Conservation (phyloP, 2,329 filamentous ascomycete species). For the Fusarium neocosmosporiellum region DNA sequence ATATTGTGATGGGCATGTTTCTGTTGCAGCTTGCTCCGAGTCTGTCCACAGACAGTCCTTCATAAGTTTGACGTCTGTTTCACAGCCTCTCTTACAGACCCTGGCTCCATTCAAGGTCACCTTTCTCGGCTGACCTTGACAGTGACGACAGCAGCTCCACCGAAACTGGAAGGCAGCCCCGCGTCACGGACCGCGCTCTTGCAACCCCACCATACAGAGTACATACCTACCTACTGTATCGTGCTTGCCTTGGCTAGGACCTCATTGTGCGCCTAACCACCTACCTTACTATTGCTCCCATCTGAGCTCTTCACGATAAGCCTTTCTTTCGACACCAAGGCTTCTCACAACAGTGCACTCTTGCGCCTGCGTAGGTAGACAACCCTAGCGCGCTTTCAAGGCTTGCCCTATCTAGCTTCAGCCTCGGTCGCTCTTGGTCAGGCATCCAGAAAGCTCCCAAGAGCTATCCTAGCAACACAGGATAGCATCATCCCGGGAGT, state of each 20-base stretch:
- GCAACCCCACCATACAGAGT: constrained; percentile 31
- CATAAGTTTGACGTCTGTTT: constrained; percentile 15
- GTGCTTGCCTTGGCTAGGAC: constrained; percentile 3
- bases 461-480: constrained; percentile 18
- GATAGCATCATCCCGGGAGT: constrained; percentile 32
- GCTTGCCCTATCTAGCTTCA: not conserved
- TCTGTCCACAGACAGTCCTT: constrained; percentile 3
- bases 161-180: constrained; percentile 29
- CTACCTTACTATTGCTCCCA: constrained; percentile 1
- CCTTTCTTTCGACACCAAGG: not conserved
- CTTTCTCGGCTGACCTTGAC: constrained; percentile 18
- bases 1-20: not conserved
- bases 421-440: constrained; percentile 6
- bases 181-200: constrained; percentile 27
- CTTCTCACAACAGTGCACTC: not conserved
- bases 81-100: constrained; percentile 21
- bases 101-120: constrained; percentile 12
- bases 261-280: constrained; percentile 30
- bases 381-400: not conserved
- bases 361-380: not conserved
- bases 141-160: constrained; percentile 35
- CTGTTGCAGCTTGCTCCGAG: not conserved
- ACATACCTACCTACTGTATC: not conserved
- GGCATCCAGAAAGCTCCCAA: constrained; percentile 10
- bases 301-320: not conserved